Percentiles rank a stretch among this genome's conserved stretches.
Conservation (phyloP, 225 moss, liverwort and hornwort species). For the Ulota crispa region DNA sequence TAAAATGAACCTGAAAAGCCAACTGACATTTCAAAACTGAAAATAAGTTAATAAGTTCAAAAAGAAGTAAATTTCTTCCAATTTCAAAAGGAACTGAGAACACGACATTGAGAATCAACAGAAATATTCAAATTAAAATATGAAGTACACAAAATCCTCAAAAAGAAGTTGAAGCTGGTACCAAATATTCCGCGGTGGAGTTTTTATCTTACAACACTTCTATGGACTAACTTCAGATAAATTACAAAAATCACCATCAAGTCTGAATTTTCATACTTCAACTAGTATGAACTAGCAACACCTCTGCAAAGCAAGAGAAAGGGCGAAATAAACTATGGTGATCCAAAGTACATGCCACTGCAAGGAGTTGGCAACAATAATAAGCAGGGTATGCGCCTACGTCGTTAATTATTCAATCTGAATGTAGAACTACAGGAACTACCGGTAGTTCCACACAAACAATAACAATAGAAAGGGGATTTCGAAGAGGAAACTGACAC, state of each 20-base stretch:
- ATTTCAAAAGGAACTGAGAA: background rate
- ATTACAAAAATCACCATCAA: background rate
- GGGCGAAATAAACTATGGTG: background rate
- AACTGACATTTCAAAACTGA: too few species aligned
- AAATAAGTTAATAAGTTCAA: background rate
- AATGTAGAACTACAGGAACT: slow-evolving; percentile 29
- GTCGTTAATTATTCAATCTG: slow-evolving; percentile 29
- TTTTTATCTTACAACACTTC: too few species aligned
- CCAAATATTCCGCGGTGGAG: background rate
- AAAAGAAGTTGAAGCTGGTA: background rate
- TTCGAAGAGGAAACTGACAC: background rate
- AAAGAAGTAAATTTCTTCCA: background rate
- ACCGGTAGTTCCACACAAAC: slow-evolving; percentile 37
- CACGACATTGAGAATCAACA: background rate
- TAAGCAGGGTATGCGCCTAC: slow-evolving; percentile 23
- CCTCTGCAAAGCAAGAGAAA: background rate
- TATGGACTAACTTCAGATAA: background rate
- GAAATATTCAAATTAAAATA: background rate
- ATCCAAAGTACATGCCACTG: slow-evolving; percentile 9
- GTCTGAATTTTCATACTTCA: background rate
- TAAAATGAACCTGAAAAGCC: too few species aligned
- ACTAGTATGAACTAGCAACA: background rate
- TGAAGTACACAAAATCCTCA: background rate
- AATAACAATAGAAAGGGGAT: slow-evolving; percentile 27
- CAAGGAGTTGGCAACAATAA: slow-evolving; percentile 19